Evolutionary conservation across 768 basidiomycete genomes (phyloP).

Genomic region (Kwoniella pini): DNA sequence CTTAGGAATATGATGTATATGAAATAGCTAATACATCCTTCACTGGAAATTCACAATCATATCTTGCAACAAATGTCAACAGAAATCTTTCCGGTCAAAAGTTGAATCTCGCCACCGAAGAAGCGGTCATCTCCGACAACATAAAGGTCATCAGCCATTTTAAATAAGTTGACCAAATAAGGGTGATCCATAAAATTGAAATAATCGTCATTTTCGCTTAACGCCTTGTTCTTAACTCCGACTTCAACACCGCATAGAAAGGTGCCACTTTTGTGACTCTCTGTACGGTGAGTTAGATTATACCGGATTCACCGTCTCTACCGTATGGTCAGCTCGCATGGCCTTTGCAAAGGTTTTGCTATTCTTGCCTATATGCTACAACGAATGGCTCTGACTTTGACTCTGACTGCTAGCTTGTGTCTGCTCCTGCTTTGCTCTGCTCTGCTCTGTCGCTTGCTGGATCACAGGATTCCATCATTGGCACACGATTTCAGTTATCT

Average conservation of each 20-base stretch:
- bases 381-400: no score
- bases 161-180: constrained; percentile 1
- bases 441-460: neutral
- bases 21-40: no score
- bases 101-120: constrained; percentile 1
- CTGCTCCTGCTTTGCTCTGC: neutral
- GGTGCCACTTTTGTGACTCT: neutral
- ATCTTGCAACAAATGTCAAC: no score
- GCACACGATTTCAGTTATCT: neutral
- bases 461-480: neutral
- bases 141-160: neutral
- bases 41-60: no score
- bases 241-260: neutral
- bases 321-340: neutral
- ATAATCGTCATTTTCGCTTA: neutral
- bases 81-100: constrained; percentile 16
- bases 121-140: neutral
- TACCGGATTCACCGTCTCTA: no score
- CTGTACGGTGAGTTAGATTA: neutral
- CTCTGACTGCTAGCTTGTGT: neutral
- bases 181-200: neutral
- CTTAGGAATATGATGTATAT: no score
- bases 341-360: neutral
- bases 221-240: constrained; percentile 1
- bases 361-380: neutral